These are phyloP conservation scores for Neobulgaria alba DNA, from an alignment of 2,329 filamentous ascomycete genomes.

Conservation along the genomic window DNA sequence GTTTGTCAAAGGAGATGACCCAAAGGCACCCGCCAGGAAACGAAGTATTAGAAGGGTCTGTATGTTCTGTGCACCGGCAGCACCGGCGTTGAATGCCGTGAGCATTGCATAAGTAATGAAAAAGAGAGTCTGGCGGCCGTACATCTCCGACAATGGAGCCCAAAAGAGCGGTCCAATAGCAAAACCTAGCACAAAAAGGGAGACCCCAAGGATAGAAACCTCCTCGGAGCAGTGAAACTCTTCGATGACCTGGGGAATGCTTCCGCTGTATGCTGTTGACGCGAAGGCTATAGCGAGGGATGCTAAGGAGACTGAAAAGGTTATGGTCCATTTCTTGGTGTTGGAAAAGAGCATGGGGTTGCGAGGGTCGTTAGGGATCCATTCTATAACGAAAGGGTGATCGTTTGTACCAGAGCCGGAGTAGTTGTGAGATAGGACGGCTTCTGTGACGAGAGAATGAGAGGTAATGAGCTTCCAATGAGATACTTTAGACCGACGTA, in stretches of 20 bases:
- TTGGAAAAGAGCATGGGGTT: conserved; percentile 81
- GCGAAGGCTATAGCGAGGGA: conserved; percentile 59
- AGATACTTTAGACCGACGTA: too few relatives aligned
- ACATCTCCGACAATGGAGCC: conserved; percentile 47
- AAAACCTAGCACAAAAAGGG: conserved; percentile 15
- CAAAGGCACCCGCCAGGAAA: conserved; percentile 50
- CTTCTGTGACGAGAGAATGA: too few relatives aligned
- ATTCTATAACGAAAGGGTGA: conserved; percentile 50
- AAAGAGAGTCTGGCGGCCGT: conserved; percentile 43
- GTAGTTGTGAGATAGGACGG: too few relatives aligned
- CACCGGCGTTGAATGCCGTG: conserved; percentile 38
- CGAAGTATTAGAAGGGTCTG: conserved; percentile 46
- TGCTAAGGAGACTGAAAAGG: conserved; percentile 67
- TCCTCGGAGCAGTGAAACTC: conserved; percentile 31
- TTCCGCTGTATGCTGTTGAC: conserved; percentile 38
- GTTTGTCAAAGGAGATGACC: conserved; percentile 46
- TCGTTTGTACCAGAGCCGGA: conserved; percentile 8
- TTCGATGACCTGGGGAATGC: conserved; percentile 32
- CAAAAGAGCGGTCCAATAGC: conserved; percentile 16
- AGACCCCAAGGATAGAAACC: conserved; percentile 26
- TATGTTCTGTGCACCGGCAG: conserved; percentile 41
- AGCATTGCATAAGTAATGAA: conserved; percentile 42
- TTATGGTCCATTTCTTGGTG: conserved; percentile 67
- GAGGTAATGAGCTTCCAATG: too few relatives aligned
- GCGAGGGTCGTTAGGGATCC: conserved; percentile 55